Evolutionary conservation across 2,329 filamentous ascomycete species (phyloP), one percentile per base, ranked within the genome.

Genomic region (Fusarium longipes): DNA sequence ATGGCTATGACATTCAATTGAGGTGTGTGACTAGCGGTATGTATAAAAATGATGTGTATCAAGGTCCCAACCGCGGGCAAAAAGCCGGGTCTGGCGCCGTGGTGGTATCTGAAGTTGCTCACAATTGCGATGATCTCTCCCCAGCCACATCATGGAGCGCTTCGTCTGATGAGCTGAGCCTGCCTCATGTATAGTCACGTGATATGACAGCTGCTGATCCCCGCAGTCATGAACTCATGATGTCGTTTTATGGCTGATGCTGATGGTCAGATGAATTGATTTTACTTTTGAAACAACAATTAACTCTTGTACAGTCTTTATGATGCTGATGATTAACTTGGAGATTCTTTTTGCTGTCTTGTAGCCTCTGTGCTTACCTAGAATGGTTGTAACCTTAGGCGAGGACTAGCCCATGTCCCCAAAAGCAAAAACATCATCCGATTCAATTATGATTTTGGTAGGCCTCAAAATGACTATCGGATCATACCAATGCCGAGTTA

Each of bases 221-320:
- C 70, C 70, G 70, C 70, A 71, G 67, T 73, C 70, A 73, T 73
- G 70, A 73, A 70, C 62, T 73, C 70, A 73, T 73, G 70, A 72
- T 72, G 58, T 47, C 17, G 45, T 55, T 57, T 70, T 44, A 42
- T 30, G 39, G 36, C 14, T n/a, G 24, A 40, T 51, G 15, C 17
- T 7, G 20, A 24, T 2, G 18, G 15, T 50, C 18, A 45, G 33
- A 36, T 30, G 8, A 56, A 38, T 57, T 56, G 45, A 42, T 24
- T 38, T 39, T 30, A 27, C 9, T 20, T 48, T 25, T 11, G 33
- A 59, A 33, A 22, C 15, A 32, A 22, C 12, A n/a, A 48, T 25
- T 24, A 5, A 3, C 4, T 20, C 18, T 20, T 11, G n/a, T 10
- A 1, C 15, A 47, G 6, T 14, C 12, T 18, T 35, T 30, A 2